Evolutionary conservation across 2,329 filamentous ascomycete species (phyloP).

Genomic region (Fragosphaeria purpurea): DNA sequence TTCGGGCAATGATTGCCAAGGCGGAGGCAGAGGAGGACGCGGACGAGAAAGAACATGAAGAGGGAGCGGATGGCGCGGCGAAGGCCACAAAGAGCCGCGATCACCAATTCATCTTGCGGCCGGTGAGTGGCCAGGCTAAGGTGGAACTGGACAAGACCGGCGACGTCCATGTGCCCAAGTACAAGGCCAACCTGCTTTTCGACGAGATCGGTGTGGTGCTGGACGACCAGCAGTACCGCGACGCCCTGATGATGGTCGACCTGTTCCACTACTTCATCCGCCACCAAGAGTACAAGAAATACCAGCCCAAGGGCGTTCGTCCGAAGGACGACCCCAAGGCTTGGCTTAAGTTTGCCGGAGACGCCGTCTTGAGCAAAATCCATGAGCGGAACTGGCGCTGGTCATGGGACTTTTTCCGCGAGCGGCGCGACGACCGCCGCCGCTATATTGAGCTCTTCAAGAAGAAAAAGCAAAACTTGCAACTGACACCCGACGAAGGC

Average conservation of each 20-base stretch:
- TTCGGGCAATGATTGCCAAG: slow-evolving; percentile 71
- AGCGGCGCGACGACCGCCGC: slow-evolving; percentile 79
- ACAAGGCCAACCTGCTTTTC: slow-evolving; percentile 85
- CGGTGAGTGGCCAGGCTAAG: slow-evolving; percentile 89
- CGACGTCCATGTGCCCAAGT: slow-evolving; percentile 65
- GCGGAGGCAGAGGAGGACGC: slow-evolving; percentile 25
- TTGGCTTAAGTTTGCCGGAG: slow-evolving; percentile 85
- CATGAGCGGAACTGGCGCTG: slow-evolving; percentile 86
- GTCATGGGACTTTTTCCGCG: slow-evolving; percentile 93
- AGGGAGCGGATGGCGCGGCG: slow-evolving; percentile 33
- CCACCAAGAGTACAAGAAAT: slow-evolving; percentile 92
- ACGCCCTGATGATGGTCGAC: slow-evolving; percentile 95
- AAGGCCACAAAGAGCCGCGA: slow-evolving; percentile 21
- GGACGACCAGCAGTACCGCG: slow-evolving; percentile 94
- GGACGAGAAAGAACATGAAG: not conserved
- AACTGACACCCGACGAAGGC: slow-evolving; percentile 58
- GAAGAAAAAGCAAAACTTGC: slow-evolving; percentile 70
- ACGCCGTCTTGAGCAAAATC: slow-evolving; percentile 85
- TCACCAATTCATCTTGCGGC: slow-evolving; percentile 92
- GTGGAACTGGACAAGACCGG: slow-evolving; percentile 92
- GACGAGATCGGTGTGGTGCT: slow-evolving; percentile 97
- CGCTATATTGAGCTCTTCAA: slow-evolving; percentile 94
- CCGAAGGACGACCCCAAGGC: slow-evolving; percentile 86
- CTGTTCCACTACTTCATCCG: slow-evolving; percentile 97
- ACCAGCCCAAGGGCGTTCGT: slow-evolving; percentile 70